Evolutionary conservation across 148 eudicot species (phyloP), one percentile per base, ranked within the genome.

Genomic region (Chenopodium formosanum): DNA sequence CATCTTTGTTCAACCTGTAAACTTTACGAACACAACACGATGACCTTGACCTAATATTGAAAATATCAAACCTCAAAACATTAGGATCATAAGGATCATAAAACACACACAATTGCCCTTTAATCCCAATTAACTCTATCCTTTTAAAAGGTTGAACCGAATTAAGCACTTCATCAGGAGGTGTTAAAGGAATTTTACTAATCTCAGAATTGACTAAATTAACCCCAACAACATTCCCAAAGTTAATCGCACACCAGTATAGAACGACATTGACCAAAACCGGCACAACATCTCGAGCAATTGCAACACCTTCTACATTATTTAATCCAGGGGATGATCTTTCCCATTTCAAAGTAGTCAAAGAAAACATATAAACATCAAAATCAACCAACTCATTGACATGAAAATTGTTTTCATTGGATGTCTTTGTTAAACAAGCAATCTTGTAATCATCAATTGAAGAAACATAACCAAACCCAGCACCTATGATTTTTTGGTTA

Each of bases 381-480:
- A 66, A 34, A 34, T 34, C 46, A n/a, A 64, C 37, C 37, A 34
- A 34, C 4, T 34, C 37, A 34, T 34, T 34, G 68, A 50, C 67
- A 74, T 44, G 78, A 74, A 4, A 76, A 71, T 7, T 1, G 11
- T 7, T 10, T 16, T 13, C 4, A 12, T 1, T 16, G 2, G 20
- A 53, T 53, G 4, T 53, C 19, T 9, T 16, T 34, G 29, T 2
- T 66, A 66, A 34, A 60, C 67, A 8, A 7, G 70, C 83, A 31
- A 80, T 80, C 70, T 70, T 84, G 31, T 80, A 80, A 47, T 84
- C 86, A 60, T 84, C 83, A 31, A 70, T 53, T 0, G 40, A 44
- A 1, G 77, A 69, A 11, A 74, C 86, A 75, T 80, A 80, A 63
- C 83, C 83, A 76, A 84, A 84, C 56, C 86, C 86, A 27, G 76